phyloP scores from a whole-genome alignment of 768 basidiomycete genomes.

The Boletales sp. region DNA sequence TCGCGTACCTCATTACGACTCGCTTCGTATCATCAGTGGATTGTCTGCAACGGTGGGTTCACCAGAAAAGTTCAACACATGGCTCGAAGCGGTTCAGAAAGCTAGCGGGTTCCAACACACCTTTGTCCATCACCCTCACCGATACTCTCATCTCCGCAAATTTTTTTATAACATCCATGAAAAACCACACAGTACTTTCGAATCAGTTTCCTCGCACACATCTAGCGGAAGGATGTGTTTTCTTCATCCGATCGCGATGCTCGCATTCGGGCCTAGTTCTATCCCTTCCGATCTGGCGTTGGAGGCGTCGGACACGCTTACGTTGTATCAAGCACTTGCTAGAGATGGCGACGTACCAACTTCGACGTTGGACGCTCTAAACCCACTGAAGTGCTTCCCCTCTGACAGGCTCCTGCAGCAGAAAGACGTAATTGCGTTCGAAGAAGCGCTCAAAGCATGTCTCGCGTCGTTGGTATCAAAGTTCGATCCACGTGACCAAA shows the following conservation, averaged over 20 bases:
- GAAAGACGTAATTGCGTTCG: constrained; percentile 59
- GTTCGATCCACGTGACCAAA: constrained; percentile 33
- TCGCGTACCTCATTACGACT: background rate
- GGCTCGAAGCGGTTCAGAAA: constrained; percentile 60
- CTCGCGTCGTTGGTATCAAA: constrained; percentile 36
- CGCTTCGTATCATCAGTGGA: constrained; percentile 39
- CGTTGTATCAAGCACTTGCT: constrained; percentile 46
- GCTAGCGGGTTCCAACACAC: constrained; percentile 56
- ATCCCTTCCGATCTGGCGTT: constrained; percentile 63
- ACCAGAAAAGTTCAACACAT: constrained; percentile 60
- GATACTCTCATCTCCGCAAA: constrained; percentile 73
- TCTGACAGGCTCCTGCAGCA: constrained; percentile 44
- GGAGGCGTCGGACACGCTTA: constrained; percentile 55
- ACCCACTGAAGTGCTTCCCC: constrained; percentile 47
- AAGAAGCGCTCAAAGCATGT: constrained; percentile 45
- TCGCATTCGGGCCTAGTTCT: constrained; percentile 48
- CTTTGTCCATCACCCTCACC: constrained; percentile 61
- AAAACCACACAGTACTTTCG: constrained; percentile 25
- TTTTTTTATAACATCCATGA: constrained; percentile 47
- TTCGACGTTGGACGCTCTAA: constrained; percentile 25
- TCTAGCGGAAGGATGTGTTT: constrained; percentile 44
- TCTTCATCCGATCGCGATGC: constrained; percentile 59
- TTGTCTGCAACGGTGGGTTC: constrained; percentile 69
- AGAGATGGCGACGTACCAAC: constrained; percentile 21
- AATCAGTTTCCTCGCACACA: constrained; percentile 34